Percentiles rank a stretch among this genome's conserved stretches.
These are phyloP conservation scores for Platanthera guangdongensis DNA, from an alignment of 106 monocot species.

Conservation along the genomic window DNA sequence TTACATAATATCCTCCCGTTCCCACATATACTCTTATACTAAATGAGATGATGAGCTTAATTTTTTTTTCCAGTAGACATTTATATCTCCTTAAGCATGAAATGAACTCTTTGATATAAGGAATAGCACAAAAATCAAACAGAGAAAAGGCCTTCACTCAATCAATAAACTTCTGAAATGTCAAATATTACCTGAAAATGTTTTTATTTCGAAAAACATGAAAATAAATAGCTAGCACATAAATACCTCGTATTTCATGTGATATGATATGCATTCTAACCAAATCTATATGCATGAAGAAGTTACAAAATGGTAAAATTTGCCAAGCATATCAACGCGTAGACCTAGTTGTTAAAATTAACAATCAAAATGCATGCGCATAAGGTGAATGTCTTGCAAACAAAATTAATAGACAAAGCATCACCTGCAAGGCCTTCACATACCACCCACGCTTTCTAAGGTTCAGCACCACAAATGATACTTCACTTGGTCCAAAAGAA, in stretches of 20 bases:
- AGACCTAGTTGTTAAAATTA: neutral
- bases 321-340: neutral
- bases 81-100: too few relatives aligned
- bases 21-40: too few relatives aligned
- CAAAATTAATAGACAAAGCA: constrained; percentile 1
- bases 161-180: neutral
- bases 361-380: neutral
- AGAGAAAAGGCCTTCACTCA: neutral
- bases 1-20: too few relatives aligned
- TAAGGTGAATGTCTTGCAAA: neutral
- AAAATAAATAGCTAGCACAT: neutral
- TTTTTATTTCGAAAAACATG: neutral
- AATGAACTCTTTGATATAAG: neutral
- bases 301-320: neutral
- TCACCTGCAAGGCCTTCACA: constrained; percentile 66
- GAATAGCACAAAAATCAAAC: neutral
- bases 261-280: neutral
- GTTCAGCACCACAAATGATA: constrained; percentile 16
- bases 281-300: neutral
- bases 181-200: neutral
- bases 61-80: too few relatives aligned
- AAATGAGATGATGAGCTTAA: too few relatives aligned
- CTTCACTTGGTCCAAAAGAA: constrained; percentile 30
- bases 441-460: constrained; percentile 44
- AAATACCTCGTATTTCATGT: neutral